Base-by-base conservation (phyloP, 2,329 filamentous ascomycete genomes). In the Lasiodiplodia sp. region DNA sequence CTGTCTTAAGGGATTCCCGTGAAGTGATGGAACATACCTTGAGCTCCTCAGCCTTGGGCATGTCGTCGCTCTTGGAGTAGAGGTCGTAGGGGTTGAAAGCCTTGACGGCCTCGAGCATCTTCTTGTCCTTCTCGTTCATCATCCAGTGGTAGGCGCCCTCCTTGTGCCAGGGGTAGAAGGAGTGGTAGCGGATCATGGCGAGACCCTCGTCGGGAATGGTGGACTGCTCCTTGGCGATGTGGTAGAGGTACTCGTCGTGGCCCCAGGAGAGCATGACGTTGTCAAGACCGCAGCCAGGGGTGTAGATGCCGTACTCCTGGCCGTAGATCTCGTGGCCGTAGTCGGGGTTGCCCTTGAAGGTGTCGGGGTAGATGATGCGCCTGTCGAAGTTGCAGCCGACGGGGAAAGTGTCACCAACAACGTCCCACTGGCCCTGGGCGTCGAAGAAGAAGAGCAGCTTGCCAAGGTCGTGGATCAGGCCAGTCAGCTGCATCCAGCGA, bases 181-280 rank as follows among this genome's bases (percentile, higher is more conserved):
- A 93, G 82, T 97, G 94, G 82, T 96, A 97, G 68, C 94, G 86
- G 78, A 97, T 96, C 92, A 97, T 97, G 70, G 93, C 94, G 12
- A 97, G 86, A 0, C 91, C 92, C 85, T 97, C 93, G 57, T 87
- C 85, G 0, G 94, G 94, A 53, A 97, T 85, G 0, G 84, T 91
- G 60, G 87, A 91, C 84, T 97, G 93, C 71, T 92, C 90, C 84
- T 93, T 94, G 81, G 92, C 89, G 70, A 97, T 90, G 75, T 93
- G 90, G 84, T 97, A 97, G 57, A 95, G 85, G 80, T 94, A 94
- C 83, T 95, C 92, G 78, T 95, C 92, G 79, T 95, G 92, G 56
- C 94, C 94, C 93, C 94, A 97, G 72, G 89, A 92, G 70, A 97
- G 86, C 91, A 97, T 94, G 73, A 97, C 84, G 74, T 94, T 95